Conservation (phyloP, 2,329 filamentous ascomycete species). For the Celoporthe dispersa region DNA sequence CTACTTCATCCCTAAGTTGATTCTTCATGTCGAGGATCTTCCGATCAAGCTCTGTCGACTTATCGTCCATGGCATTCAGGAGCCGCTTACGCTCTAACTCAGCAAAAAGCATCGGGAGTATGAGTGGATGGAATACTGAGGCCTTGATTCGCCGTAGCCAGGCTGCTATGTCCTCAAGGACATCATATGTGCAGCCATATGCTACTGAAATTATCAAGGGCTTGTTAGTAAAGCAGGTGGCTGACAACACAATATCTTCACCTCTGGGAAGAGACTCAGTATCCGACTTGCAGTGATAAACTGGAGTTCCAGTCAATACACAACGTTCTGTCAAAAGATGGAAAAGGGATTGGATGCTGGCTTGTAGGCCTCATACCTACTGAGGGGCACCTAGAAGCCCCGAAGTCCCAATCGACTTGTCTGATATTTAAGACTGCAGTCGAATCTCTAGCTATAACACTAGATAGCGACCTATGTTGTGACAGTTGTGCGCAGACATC, state of each 20-base stretch:
- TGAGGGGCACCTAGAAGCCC: constrained; percentile 20
- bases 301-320: constrained; percentile 22
- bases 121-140: constrained; percentile 29
- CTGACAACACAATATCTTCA: constrained; percentile 32
- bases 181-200: constrained; percentile 31
- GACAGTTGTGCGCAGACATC: constrained; percentile 25
- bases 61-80: constrained; percentile 20
- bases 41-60: constrained; percentile 20
- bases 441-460: constrained; percentile 24
- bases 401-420: constrained; percentile 24
- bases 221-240: constrained; percentile 30
- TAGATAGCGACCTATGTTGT: constrained; percentile 31
- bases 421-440: constrained; percentile 28
- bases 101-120: constrained; percentile 32
- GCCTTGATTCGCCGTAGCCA: constrained; percentile 19
- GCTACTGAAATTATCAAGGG: constrained; percentile 29
- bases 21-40: constrained; percentile 31
- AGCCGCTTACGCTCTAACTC: constrained; percentile 32
- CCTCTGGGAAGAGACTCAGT: constrained; percentile 19
- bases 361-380: constrained; percentile 18
- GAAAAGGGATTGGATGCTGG: not conserved
- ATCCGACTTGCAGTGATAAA: constrained; percentile 35
- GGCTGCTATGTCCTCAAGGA: not conserved
- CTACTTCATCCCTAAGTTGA: constrained; percentile 20
- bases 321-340: too few relatives aligned